These are phyloP conservation scores for Guillardia theta DNA, from an alignment of 78 protist species.

Conservation along the genomic window DNA sequence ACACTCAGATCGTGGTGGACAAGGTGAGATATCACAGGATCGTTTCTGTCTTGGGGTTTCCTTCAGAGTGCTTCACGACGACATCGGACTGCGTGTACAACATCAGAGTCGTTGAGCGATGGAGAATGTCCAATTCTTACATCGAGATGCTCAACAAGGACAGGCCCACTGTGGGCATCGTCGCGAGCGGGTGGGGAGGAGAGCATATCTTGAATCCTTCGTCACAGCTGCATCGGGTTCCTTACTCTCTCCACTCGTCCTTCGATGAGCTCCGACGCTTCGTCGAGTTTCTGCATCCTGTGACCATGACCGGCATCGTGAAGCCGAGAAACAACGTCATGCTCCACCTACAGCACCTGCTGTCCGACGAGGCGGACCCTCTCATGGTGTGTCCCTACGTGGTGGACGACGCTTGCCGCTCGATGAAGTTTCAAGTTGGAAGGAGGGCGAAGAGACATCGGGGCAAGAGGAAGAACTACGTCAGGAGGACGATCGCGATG, in stretches of 20 bases:
- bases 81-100: not conserved
- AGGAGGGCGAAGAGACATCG: too few species aligned
- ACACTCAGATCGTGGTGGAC: slow-evolving; percentile 45
- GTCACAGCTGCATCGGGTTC: not conserved
- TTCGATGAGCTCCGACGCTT: not conserved
- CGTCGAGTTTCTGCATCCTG: not conserved
- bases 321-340: not conserved
- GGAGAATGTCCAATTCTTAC: not conserved
- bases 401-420: too few species aligned
- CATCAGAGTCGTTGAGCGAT: not conserved
- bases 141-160: not conserved
- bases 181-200: not conserved
- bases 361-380: not conserved
- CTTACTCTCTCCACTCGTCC: not conserved
- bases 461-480: too few species aligned
- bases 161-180: not conserved
- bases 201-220: not conserved
- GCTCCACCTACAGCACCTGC: not conserved
- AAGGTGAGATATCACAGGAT: not conserved
- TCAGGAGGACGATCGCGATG: too few species aligned
- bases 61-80: not conserved
- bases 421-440: too few species aligned
- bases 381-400: too few species aligned
- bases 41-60: too few species aligned
- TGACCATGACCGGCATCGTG: not conserved